Evolutionary conservation across 805 yeast genomes (phyloP).

Genomic region (Pichia paraexigua): DNA sequence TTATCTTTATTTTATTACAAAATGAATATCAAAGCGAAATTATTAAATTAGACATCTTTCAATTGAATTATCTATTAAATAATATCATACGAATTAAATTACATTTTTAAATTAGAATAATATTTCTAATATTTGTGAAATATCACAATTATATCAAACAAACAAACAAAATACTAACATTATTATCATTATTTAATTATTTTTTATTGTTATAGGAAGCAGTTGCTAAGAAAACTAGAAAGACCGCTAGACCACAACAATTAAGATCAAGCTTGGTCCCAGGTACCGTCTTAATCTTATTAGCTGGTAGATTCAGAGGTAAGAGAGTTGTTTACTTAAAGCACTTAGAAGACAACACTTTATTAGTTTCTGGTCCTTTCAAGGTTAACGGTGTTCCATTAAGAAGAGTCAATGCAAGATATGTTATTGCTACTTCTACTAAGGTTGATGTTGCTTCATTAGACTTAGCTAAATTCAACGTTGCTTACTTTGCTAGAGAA

Average conservation of each 20-base stretch:
- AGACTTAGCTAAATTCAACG: constrained; percentile 86
- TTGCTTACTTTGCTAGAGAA: constrained; percentile 94
- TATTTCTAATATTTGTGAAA: not conserved
- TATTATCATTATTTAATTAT: not conserved
- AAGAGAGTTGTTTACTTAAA: constrained; percentile 98
- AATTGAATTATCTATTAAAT: not conserved
- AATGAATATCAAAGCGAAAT: too few species aligned
- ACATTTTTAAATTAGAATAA: not conserved
- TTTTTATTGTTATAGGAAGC: constrained; percentile 48
- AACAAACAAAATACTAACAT: constrained; percentile 4
- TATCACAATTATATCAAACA: not conserved
- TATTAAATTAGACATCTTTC: too few species aligned
- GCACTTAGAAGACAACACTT: constrained; percentile 95
- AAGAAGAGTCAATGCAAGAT: constrained; percentile 98
- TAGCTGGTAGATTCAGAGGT: constrained; percentile 99
- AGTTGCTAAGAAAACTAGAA: constrained; percentile 81
- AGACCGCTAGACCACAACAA: constrained; percentile 87
- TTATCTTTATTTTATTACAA: too few species aligned
- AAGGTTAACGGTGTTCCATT: constrained; percentile 99
- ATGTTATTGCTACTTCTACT: constrained; percentile 98
- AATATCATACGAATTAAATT: not conserved
- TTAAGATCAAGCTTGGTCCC: constrained; percentile 94
- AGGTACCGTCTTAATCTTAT: constrained; percentile 94
- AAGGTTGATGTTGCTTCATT: constrained; percentile 71
- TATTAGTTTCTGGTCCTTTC: constrained; percentile 98